Conservation (phyloP, 306 rosid genomes). For the Castanospermum australe region DNA sequence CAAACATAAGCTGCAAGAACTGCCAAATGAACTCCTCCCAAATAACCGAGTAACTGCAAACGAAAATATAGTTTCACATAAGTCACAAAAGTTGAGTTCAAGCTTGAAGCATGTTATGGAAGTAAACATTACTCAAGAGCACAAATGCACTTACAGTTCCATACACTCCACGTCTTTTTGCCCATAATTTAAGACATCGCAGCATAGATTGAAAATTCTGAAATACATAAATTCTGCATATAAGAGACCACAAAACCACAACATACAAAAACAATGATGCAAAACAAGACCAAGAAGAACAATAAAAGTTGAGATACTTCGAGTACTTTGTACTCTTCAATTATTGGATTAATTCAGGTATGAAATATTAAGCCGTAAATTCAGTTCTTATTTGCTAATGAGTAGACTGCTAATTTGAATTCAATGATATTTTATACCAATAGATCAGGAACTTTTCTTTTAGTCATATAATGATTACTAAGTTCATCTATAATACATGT, state of each 20-base stretch:
- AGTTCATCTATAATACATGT: not conserved
- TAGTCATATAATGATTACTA: not conserved
- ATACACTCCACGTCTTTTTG: constrained; percentile 56
- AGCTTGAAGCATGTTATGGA: not conserved
- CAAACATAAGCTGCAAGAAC: constrained; percentile 46
- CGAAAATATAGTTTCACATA: not conserved
- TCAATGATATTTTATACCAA: not conserved
- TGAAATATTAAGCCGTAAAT: no score
- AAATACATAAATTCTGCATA: constrained; percentile 15
- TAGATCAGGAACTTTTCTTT: not conserved
- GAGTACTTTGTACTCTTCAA: not conserved
- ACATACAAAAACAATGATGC: not conserved
- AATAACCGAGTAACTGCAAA: constrained; percentile 44
- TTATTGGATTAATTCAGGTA: no score
- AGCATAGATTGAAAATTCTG: constrained; percentile 48
- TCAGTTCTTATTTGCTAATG: no score
- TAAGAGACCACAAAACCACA: constrained; percentile 20
- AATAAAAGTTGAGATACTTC: not conserved
- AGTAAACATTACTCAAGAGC: not conserved
- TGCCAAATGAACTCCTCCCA: constrained; percentile 57
- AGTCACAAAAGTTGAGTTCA: constrained; percentile 17
- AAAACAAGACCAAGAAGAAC: constrained; percentile 7
- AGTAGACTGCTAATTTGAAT: not conserved
- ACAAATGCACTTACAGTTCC: constrained; percentile 47
- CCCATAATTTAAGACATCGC: constrained; percentile 55